Evolutionary conservation across 352 stramenopile species (phyloP).

Genomic region (Pythium brachiatum): DNA sequence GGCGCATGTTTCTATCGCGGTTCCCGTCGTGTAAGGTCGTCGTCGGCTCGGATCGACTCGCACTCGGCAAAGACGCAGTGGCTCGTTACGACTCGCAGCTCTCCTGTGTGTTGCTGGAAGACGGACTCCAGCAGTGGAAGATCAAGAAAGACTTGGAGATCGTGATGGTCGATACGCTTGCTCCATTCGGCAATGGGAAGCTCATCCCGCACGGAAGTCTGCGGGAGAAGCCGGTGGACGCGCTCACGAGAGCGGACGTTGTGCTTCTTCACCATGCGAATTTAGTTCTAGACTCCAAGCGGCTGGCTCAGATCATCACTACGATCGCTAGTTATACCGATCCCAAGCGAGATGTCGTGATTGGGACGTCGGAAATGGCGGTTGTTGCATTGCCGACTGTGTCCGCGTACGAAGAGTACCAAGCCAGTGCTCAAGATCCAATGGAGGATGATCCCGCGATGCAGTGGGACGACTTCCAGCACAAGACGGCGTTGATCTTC

Average conservation of each 20-base stretch:
- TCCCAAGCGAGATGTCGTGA: slow-evolving; percentile 16
- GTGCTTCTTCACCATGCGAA: slow-evolving; percentile 62
- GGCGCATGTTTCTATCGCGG: slow-evolving; percentile 45
- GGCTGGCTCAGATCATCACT: slow-evolving; percentile 19
- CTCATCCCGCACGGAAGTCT: slow-evolving; percentile 57
- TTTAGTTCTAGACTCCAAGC: slow-evolving; percentile 21
- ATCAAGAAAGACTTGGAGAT: slow-evolving; percentile 63
- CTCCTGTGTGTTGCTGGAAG: slow-evolving; percentile 50
- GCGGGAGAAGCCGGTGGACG: slow-evolving; percentile 42
- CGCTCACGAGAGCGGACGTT: slow-evolving; percentile 46
- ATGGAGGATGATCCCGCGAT: background rate
- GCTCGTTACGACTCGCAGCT: slow-evolving; percentile 26
- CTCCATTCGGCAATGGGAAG: slow-evolving; percentile 62
- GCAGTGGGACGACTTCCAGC: slow-evolving; percentile 15
- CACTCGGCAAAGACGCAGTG: slow-evolving; percentile 13
- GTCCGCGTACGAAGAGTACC: slow-evolving; percentile 8
- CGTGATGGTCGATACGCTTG: slow-evolving; percentile 66
- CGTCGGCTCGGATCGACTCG: slow-evolving; percentile 37
- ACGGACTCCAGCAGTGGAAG: slow-evolving; percentile 70
- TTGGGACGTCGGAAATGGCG: slow-evolving; percentile 55
- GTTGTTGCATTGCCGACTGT: slow-evolving; percentile 27
- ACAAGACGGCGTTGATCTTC: slow-evolving; percentile 36
- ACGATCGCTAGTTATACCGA: slow-evolving; percentile 18
- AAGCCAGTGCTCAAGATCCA: background rate
- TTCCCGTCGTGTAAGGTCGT: slow-evolving; percentile 48